Evolutionary conservation across 371 early-diverging fungal genomes (phyloP), one percentile per base, ranked within the genome.

Genomic region (Rhizomucor miehei): DNA sequence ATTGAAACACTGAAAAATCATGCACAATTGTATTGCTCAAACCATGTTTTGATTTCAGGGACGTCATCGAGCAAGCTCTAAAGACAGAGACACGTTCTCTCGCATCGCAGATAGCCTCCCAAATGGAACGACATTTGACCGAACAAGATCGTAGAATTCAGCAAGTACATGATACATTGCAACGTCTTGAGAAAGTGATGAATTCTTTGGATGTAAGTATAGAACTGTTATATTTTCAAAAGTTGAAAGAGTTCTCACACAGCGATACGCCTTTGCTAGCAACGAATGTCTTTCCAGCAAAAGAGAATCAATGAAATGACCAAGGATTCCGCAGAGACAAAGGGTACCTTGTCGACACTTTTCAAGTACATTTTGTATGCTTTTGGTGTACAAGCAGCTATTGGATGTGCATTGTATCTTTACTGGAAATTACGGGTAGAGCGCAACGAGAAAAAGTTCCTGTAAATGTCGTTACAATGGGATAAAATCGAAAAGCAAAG

Each of bases 351-450:
- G 60, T 76, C 66, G 14, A 64, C 60, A 6, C 29, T 73, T 16
- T 52, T 69, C 46, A 69, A 62, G 20, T 69, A 72, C 37, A 66
- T 71, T 13, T 60, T 74, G 39, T 77, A 74, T 51, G 67, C 66
- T 5, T 59, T 73, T 46, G 49, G 63, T 14, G 61, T 62, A 1
- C 78, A 77, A 49, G 64, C 63, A 12, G n/a, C 69, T 5, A 54
- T 71, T 50, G 72, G 63, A n/a, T 53, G 59, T 35, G 72, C 62
- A 20, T 60, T 49, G 19, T 77, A 71, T 52, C 52, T 65, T 21
- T 77, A 77, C 54, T 73, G 65, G 61, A 77, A 77, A 51, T 49
- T 69, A 48, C 67, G 78, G 6, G 69, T 71, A 25, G 70, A 74
- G 41, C 60, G 62, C 20, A 71, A 72, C 35, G 72, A 74, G 16